These are phyloP conservation scores for Ophiostoma ips DNA, from an alignment of 2,329 filamentous ascomycete genomes.

Conservation along the genomic window DNA sequence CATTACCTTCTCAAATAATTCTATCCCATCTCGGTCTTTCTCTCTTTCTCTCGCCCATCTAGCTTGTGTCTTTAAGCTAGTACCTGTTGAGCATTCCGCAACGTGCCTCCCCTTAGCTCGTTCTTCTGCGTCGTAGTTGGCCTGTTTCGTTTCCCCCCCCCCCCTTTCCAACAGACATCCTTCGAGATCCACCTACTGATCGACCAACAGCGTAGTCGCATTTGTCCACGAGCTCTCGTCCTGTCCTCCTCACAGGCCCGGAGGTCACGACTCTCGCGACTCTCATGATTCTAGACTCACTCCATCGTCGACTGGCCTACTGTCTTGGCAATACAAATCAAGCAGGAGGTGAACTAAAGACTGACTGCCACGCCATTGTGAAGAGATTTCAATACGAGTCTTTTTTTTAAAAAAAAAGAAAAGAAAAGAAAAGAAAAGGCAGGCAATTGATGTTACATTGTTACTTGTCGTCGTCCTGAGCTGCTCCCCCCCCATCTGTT, in stretches of 20 bases:
- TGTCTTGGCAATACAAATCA: conserved; percentile 9
- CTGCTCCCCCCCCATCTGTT: not conserved
- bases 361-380: not conserved
- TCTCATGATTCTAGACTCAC: not conserved
- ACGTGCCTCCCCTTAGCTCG: not conserved
- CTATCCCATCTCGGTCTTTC: not conserved
- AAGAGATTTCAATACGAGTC: not conserved
- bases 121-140: not conserved
- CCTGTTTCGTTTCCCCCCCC: not conserved
- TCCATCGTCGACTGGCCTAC: not conserved
- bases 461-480: not conserved
- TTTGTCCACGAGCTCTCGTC: conserved; percentile 7
- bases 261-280: not conserved
- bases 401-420: no score
- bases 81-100: not conserved
- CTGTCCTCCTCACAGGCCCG: not conserved
- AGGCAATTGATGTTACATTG: not conserved
- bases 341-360: not conserved
- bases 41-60: not conserved
- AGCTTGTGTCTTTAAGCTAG: not conserved
- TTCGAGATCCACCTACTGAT: not conserved
- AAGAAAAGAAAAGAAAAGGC: no score
- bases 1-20: no score
- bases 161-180: not conserved
- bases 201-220: conserved; percentile 5